A percentile compares a stretch with the other conserved stretches of the same genome.
Conservation (phyloP, 192 early-diverging fungal genomes). For the Backusella parvicylindrica region DNA sequence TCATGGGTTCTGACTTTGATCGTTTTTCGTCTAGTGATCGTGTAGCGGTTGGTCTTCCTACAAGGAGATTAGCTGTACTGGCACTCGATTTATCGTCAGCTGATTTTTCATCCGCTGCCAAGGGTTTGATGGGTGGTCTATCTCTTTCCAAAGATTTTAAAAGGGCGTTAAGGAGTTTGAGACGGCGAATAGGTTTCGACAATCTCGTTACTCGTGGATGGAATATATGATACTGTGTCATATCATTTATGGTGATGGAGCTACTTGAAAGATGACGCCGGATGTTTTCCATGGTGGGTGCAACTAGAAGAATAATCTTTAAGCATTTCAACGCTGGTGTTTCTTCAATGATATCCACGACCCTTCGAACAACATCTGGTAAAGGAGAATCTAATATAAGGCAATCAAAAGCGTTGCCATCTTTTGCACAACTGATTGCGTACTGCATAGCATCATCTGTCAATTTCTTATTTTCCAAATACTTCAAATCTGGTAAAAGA, state of each 20-base stretch:
- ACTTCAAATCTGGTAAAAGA: neutral
- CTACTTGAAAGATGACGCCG: neutral
- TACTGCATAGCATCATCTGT: neutral
- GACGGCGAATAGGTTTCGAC: slow-evolving; percentile 21
- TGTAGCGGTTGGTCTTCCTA: neutral
- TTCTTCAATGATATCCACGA: slow-evolving; percentile 5
- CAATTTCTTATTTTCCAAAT: neutral
- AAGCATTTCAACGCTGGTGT: neutral
- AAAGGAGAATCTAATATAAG: slow-evolving; percentile 14
- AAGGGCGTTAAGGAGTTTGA: slow-evolving; percentile 12
- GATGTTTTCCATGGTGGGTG: slow-evolving; percentile 22
- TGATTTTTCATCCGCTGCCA: neutral
- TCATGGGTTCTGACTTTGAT: neutral
- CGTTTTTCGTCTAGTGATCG: neutral
- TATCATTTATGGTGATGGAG: neutral
- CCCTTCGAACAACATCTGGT: neutral
- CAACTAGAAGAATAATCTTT: neutral
- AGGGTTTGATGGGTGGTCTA: neutral
- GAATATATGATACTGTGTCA: neutral
- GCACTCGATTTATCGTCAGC: neutral
- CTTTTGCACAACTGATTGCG: neutral
- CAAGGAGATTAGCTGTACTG: neutral
- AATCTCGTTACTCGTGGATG: slow-evolving; percentile 11
- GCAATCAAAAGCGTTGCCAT: neutral
- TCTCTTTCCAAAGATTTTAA: neutral